These are phyloP conservation scores for Tolypocladium ovalisporum DNA, from an alignment of 2,329 filamentous ascomycete species.

Conservation along the genomic window DNA sequence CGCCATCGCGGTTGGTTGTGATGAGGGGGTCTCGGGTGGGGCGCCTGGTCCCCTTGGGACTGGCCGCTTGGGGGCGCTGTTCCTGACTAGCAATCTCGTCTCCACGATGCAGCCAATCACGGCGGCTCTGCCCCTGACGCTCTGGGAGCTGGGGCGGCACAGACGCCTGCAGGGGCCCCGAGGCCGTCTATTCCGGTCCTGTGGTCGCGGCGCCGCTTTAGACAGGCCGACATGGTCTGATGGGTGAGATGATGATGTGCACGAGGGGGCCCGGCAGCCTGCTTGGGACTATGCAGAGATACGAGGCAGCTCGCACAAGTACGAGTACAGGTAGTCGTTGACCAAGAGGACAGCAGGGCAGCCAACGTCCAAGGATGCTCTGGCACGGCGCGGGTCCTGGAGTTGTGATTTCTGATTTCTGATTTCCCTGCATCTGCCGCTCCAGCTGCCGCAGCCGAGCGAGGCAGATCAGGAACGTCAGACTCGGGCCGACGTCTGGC, in stretches of 20 bases:
- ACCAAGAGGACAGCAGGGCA: no score
- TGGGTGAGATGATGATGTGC: not conserved
- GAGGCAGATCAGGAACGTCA: no score
- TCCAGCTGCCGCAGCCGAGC: no score
- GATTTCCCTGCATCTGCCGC: no score
- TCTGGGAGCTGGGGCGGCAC: not conserved
- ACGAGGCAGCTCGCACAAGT: not conserved
- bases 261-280: not conserved
- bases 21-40: not conserved
- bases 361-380: no score
- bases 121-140: not conserved
- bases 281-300: not conserved
- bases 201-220: not conserved
- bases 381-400: no score
- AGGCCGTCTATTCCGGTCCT: not conserved
- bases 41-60: not conserved
- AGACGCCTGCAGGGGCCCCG: not conserved
- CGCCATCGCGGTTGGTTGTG: not conserved
- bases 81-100: slow-evolving; percentile 7
- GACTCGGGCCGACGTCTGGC: no score
- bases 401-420: no score
- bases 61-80: not conserved
- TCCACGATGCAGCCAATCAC: not conserved
- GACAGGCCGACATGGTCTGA: not conserved
- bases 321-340: no score